Percentiles rank a stretch among this genome's conserved stretches.
phyloP scores from a whole-genome alignment of 139 green algal species.

The Asterochloris sp. region DNA sequence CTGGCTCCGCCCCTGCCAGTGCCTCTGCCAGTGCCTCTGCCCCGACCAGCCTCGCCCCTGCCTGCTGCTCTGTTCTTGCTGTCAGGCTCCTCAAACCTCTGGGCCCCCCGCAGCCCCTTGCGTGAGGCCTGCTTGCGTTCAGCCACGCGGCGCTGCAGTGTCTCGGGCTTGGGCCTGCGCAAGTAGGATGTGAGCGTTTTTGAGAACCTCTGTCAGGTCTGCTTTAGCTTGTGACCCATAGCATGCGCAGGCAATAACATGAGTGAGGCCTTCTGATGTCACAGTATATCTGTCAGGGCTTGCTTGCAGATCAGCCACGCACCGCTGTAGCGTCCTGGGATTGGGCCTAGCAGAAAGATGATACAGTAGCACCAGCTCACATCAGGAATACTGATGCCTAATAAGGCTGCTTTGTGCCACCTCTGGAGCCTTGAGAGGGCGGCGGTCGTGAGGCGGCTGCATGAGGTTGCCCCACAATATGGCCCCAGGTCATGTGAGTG shows the following conservation, averaged over 20 bases:
- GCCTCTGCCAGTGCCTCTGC: too few species aligned
- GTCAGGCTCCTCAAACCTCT: slow-evolving; percentile 18
- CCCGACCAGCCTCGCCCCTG: too few species aligned
- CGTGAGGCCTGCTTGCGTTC: slow-evolving; percentile 20
- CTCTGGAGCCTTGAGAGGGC: too few species aligned
- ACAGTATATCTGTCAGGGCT: neutral
- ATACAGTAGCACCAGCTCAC: too few species aligned
- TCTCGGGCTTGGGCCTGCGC: slow-evolving; percentile 45
- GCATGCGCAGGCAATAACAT: neutral
- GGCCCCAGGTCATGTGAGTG: too few species aligned
- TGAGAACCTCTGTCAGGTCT: neutral
- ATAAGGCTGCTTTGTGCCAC: too few species aligned
- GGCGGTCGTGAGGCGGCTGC: too few species aligned
- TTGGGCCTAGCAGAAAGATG: neutral
- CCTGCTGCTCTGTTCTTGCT: too few species aligned
- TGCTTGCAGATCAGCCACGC: neutral
- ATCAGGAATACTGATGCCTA: too few species aligned
- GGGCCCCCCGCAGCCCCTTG: slow-evolving; percentile 33
- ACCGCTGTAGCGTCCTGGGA: neutral
- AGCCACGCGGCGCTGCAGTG: slow-evolving; percentile 14
- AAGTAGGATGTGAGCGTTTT: neutral
- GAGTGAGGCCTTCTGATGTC: neutral
- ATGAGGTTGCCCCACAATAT: too few species aligned
- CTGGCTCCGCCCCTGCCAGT: too few species aligned
- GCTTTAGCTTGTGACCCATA: neutral